Percentiles rank a stretch among this genome's conserved stretches.
Conservation (phyloP, 345 rosid genomes). For the Populus pruinosa region DNA sequence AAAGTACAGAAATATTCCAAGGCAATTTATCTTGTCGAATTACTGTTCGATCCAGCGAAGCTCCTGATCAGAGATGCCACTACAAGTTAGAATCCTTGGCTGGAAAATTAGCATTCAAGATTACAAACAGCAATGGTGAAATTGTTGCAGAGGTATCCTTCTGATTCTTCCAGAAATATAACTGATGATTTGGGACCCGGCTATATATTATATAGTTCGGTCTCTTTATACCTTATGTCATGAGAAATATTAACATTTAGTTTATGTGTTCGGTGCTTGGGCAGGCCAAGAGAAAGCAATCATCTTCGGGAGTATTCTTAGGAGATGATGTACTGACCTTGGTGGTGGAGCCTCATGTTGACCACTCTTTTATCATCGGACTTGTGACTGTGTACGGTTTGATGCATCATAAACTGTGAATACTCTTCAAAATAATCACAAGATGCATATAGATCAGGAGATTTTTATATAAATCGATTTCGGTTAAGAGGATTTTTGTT, state of each 20-base stretch:
- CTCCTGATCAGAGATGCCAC: neutral
- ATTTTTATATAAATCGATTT: no score
- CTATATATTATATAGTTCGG: neutral
- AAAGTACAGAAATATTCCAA: neutral
- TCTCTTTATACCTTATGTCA: neutral
- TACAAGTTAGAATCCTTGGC: conserved; percentile 15
- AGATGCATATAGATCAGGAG: no score
- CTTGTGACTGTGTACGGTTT: conserved; percentile 40
- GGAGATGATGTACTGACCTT: conserved; percentile 46
- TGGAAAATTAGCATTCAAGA: conserved; percentile 25
- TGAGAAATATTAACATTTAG: neutral
- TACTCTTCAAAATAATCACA: neutral
- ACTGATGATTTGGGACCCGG: no score
- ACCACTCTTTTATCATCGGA: conserved; percentile 33
- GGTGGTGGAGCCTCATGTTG: conserved; percentile 32
- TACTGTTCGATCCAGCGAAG: neutral
- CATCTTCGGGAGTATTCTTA: conserved; percentile 24
- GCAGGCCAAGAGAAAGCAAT: conserved; percentile 38
- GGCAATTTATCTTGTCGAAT: conserved; percentile 3
- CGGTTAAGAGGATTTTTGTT: no score
- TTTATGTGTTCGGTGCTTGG: neutral
- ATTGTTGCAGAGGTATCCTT: conserved; percentile 21
- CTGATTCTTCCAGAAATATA: neutral
- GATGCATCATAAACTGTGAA: conserved; percentile 24
- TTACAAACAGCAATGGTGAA: conserved; percentile 5